Evolutionary conservation across 495 filamentous ascomycete genomes (phyloP).

Genomic region (Cercophora scortea): DNA sequence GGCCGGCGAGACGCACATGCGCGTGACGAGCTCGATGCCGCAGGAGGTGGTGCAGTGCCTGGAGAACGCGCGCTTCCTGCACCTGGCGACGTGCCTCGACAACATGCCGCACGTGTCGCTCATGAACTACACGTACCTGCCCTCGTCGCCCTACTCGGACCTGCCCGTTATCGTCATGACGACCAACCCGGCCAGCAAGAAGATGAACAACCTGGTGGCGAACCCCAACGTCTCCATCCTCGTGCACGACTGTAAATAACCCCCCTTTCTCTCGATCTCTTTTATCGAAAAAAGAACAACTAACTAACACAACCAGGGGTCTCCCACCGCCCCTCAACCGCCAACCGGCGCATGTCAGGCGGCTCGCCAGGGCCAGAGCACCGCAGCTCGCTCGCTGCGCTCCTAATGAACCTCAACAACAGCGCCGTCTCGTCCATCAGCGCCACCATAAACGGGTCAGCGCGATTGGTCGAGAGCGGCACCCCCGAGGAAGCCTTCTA

Average conservation of each 20-base stretch:
- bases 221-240: slow-evolving; percentile 93
- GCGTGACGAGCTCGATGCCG: slow-evolving; percentile 61
- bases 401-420: slow-evolving; percentile 85
- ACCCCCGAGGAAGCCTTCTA: slow-evolving; percentile 78
- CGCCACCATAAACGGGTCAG: slow-evolving; percentile 84
- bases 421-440: slow-evolving; percentile 82
- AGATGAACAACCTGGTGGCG: slow-evolving; percentile 74
- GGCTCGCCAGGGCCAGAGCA: slow-evolving; percentile 54
- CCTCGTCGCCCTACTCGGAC: slow-evolving; percentile 64
- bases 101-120: slow-evolving; percentile 88
- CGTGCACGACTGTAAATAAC: slow-evolving; percentile 74
- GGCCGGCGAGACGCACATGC: slow-evolving; percentile 61
- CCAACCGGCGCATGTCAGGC: slow-evolving; percentile 47
- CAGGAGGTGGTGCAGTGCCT: slow-evolving; percentile 81
- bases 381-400: slow-evolving; percentile 64
- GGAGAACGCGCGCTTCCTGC: slow-evolving; percentile 93
- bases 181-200: slow-evolving; percentile 78
- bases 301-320: slow-evolving; percentile 63
- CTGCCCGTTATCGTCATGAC: slow-evolving; percentile 87
- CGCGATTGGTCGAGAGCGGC: slow-evolving; percentile 59
- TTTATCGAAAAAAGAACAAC: too few relatives aligned
- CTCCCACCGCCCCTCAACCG: slow-evolving; percentile 81
- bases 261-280: background rate
- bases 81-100: slow-evolving; percentile 80
- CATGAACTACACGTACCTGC: slow-evolving; percentile 99